Evolutionary conservation across 768 basidiomycete species (phyloP), one percentile per base, ranked within the genome.

Genomic region (Mycena belliarum): DNA sequence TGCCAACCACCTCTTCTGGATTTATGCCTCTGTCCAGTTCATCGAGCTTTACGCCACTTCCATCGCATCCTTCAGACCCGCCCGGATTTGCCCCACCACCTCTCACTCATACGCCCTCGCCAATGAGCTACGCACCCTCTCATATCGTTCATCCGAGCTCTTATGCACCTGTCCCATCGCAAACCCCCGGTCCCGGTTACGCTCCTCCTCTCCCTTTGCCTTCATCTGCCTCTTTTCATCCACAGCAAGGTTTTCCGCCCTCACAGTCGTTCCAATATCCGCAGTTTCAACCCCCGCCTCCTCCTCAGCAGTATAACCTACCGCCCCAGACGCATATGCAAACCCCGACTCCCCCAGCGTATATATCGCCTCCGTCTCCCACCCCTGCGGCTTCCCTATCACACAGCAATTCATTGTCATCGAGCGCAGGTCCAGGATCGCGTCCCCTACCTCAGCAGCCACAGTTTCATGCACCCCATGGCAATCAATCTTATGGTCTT

Each of bases 1-100:
- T 89, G 57, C 87, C 88, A 20, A 66, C 81, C 1, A 72, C 83
- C 8, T 84, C 88, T 0, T 88, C 89, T 12, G 88, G 89, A 14
- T 92, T 90, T 64, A 73, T 82, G 51, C 85, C 88, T 37, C 66
- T 87, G 52, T 51, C 65, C n/a, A 54, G 71, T 37, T 65, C 77
- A 14, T 70, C 78, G 7, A 69, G 72, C 47, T 80, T 78, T 62
- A 64, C 63, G 15, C 55, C 72, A 20, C 54, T 74, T 49, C 57
- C 74, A 21, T 68, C 77, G 12, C 76, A 78, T 59, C 66, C 72
- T 12, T 70, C 73, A 21, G 74, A 74, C 35, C 67, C 74, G 24
- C 67, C 71, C 49, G 68, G 72, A 23, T 75, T 74, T 64, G 54
- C 68, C n/a, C 71, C 76, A 21, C 71, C 76, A 21, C 65, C 74